These are phyloP conservation scores for Paragyromitra xinjiangensis DNA, from an alignment of 495 filamentous ascomycete species.

Conservation along the genomic window DNA sequence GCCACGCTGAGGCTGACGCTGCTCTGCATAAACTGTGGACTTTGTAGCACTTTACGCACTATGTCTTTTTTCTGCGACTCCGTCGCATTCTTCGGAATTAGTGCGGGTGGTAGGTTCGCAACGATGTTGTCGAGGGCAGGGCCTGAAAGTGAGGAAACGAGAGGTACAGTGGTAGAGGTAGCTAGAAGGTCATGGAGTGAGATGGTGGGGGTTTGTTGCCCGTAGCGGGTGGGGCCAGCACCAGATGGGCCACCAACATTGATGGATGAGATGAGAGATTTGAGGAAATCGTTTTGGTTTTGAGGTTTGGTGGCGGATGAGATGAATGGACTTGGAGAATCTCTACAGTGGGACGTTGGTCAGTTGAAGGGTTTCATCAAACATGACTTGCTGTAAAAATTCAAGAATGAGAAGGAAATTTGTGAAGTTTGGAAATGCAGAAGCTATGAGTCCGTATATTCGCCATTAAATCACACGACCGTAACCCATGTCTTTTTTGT, in stretches of 20 bases:
- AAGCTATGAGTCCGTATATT: conserved; percentile 41
- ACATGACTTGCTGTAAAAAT: conserved; percentile 8
- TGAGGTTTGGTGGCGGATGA: conserved; percentile 67
- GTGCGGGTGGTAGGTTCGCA: conserved; percentile 74
- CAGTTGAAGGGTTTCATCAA: conserved; percentile 38
- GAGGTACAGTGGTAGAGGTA: conserved; percentile 75
- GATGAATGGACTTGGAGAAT: conserved; percentile 59
- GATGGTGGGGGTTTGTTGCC: conserved; percentile 69
- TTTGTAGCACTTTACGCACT: conserved; percentile 81
- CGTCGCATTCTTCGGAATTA: conserved; percentile 61
- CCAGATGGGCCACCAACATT: conserved; percentile 54
- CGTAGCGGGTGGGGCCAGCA: conserved; percentile 52
- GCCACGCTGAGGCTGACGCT: conserved; percentile 83
- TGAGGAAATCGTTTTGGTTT: conserved; percentile 79
- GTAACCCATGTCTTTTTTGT: conserved; percentile 28
- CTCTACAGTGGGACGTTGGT: conserved; percentile 38
- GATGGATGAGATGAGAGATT: conserved; percentile 74
- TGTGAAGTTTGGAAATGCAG: conserved; percentile 18
- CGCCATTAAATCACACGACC: conserved; percentile 54
- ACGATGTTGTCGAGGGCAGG: conserved; percentile 77
- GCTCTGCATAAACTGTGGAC: conserved; percentile 90
- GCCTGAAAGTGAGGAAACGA: conserved; percentile 72
- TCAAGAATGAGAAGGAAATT: conserved; percentile 22
- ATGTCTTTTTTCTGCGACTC: conserved; percentile 81
- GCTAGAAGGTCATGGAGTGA: conserved; percentile 87